These are phyloP conservation scores for Tolypocladium amazonense DNA, from an alignment of 2,329 filamentous ascomycete genomes.

Conservation along the genomic window DNA sequence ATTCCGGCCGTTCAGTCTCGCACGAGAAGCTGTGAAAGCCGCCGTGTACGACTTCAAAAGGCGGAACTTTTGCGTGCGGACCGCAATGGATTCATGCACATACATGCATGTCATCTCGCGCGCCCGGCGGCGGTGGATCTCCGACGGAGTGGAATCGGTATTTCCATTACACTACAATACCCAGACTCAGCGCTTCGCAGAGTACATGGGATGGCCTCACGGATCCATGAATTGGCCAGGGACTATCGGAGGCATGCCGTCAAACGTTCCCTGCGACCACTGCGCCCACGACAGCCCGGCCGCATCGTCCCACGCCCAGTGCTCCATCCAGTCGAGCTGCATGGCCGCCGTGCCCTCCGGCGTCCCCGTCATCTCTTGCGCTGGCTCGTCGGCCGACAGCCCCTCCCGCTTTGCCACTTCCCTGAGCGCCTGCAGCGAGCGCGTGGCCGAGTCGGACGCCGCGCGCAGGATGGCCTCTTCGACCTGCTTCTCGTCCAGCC, in stretches of 20 bases:
- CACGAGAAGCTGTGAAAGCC: not conserved
- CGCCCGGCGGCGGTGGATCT: not conserved
- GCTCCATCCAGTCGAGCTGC: slow-evolving; percentile 14
- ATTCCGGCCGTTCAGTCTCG: not conserved
- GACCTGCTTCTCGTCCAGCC: slow-evolving; percentile 16
- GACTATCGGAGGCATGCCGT: not conserved
- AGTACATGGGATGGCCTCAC: not conserved
- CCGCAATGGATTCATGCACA: not conserved
- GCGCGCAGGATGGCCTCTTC: slow-evolving; percentile 18
- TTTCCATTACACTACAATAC: not conserved
- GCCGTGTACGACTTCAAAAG: not conserved
- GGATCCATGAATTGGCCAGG: not conserved
- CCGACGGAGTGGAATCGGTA: not conserved
- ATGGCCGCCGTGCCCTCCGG: slow-evolving; percentile 4
- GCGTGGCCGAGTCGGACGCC: slow-evolving; percentile 12
- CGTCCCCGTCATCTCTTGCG: slow-evolving; percentile 3
- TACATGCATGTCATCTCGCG: not conserved
- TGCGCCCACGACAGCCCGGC: slow-evolving; percentile 8
- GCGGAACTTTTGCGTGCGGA: not conserved
- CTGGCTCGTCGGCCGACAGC: slow-evolving; percentile 5
- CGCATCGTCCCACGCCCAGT: slow-evolving; percentile 16
- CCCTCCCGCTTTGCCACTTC: slow-evolving; percentile 20
- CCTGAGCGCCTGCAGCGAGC: slow-evolving; percentile 21
- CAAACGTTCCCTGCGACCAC: slow-evolving; percentile 4
- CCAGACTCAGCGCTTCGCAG: not conserved